Base-by-base conservation (phyloP, 441 rosid genomes). In the Erodium texanum region DNA sequence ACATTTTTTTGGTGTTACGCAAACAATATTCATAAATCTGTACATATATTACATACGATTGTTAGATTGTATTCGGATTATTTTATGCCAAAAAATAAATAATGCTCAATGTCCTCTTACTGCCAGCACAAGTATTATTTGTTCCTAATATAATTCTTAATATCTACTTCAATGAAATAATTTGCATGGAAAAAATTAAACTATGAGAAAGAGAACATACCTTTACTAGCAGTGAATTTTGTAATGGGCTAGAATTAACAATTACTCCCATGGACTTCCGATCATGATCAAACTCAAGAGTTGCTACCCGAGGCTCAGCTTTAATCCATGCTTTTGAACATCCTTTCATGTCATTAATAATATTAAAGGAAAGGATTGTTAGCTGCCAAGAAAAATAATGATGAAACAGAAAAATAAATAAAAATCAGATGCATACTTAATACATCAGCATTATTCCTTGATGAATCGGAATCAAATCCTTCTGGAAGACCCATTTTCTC, bases 251-350 rank as follows among this genome's bases (percentile, higher is more conserved):
- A 41, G 99, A 88, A 78, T 85, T 85, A 63, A 88, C 93, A 79
- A 94, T 89, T 71, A 92, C 97, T 79, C 98, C 98, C 99, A 92
- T 92, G 62, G 99, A 94, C 76, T 94, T 94, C 65, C 99, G 70
- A 74, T 92, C 97, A 5, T 88, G 93, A 69, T 88, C 97, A 22
- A 94, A 94, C 83, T 94, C 99, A 66, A 94, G 89, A 64, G 99
- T 92, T 71, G 96, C 97, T 73, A 90, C 82, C 67, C 97, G 87
- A 67, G 74, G 83, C 70, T 85, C 96, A 77, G 76, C 73, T 78
- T 82, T 78, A 74, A 72, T 83, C 98, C 95, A 95, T 64, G 76
- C 65, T 68, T 80, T 82, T 68, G 85, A 92, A 79, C 89, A 92
- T 71, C 97, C 97, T 92, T 74, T 20, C 18, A 58, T 50, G 63